Base-by-base conservation (phyloP, 768 basidiomycete genomes). In the Podaxis pistillaris region DNA sequence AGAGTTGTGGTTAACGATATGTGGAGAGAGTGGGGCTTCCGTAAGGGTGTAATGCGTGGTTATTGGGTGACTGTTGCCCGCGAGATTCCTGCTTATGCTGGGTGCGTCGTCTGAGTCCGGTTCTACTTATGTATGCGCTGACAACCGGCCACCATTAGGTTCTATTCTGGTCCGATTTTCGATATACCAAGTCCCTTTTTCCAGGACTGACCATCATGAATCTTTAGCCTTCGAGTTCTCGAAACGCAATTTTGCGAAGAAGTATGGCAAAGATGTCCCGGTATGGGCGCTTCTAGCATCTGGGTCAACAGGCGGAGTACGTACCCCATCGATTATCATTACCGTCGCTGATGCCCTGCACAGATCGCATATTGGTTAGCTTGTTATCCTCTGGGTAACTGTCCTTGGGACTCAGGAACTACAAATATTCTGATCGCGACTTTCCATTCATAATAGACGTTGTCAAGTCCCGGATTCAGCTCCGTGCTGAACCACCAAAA, bases 21-120 rank as follows among this genome's bases (percentile, higher is more conserved):
- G 88, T 97, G 93, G 89, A 74, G 70, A 33, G 78, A 93, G 64
- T 94, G 89, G 83, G 96, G 97, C 0, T 87, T 98, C 65, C 77
- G 86, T 58, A 81, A 86, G 65, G 97, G 97, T 4, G 81, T 98
- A 56, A 97, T 99, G 96, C 80, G 97, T 19, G 97, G 97, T 1
- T 98, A 94, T 72, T 98, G 96, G 96, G 95, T 94, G 12, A 98
- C 97, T 0, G 86, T 98, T 19, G 87, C 87, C 0, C 82, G 96
- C 67, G 97, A 99, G 74, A 94, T 98, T 38, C 97, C 97, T 1
- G 96, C 95, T 8, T 98, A 98, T 71, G 95, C 96, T 36, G 94
- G 91, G 87, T 79, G 19, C 33, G 56, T 36, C 52, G 6, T 30
- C 3, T 52, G n/a, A 15, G 44, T 9, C 33, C 50, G 46, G 9